Evolutionary conservation across 495 filamentous ascomycete genomes (phyloP), one percentile per base, ranked within the genome.

Genomic region (Aspergillus indologenus): DNA sequence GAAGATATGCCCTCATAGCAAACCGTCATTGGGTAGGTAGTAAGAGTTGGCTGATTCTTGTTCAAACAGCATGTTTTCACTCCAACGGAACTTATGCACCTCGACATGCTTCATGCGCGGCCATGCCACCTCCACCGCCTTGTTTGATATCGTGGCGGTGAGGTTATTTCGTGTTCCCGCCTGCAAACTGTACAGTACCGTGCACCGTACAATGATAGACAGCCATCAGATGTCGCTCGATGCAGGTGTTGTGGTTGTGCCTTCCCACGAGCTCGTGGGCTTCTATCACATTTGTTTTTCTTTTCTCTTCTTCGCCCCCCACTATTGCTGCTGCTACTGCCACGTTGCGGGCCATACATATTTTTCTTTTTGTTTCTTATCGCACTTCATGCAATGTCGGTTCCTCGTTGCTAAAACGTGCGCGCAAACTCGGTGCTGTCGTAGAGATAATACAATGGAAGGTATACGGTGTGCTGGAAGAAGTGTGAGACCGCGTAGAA

Each of bases 81-180:
- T 40, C 34, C 5, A 40, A 14, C 34, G 34, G 34, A 40, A 11
- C 34, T 40, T 14, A 40, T 40, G 34, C 34, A 40, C 34, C 34
- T 40, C 34, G 2, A 40, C 12, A 40, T 40, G 12, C 34, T 40
- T 40, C 12, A 11, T 15, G 5, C 24, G 53, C 47, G 46, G 18
- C 50, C 21, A 31, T 29, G 21, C n/a, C 34, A 40, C 34, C 34
- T n/a, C n/a, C 34, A 40, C 34, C 34, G 34, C 34, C 34, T 40
- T 44, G 31, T 40, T 57, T 58, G 55, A 59, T 50, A 61, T 56
- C 54, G 57, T 63, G 59, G 64, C 61, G 61, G 64, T 67, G 64
- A 64, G 50, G 19, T 51, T 18, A 40, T 40, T 40, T 40, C 5
- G 4, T 23, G 4, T 23, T 52, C 24, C 53, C 19, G 26, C 44